Conservation (phyloP, 495 filamentous ascomycete genomes). For the Talaromyces adpressus region DNA sequence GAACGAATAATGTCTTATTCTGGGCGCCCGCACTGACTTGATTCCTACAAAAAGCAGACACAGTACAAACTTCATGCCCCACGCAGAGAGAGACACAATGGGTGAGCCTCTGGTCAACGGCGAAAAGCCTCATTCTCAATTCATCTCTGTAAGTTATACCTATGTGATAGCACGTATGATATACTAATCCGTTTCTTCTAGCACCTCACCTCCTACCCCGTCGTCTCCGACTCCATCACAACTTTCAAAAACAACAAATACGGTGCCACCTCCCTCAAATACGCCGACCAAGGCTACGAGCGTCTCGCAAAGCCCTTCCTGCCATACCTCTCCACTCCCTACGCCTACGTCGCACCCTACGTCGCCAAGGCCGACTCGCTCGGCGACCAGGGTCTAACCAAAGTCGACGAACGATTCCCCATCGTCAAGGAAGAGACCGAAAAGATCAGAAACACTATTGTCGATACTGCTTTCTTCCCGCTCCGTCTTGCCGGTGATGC, state of each 20-base stretch:
- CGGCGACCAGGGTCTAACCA: slow-evolving; percentile 64
- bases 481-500: slow-evolving; percentile 57
- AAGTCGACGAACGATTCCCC: slow-evolving; percentile 75
- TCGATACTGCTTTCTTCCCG: slow-evolving; percentile 59
- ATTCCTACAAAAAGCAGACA: not conserved
- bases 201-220: slow-evolving; percentile 74
- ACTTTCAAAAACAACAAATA: slow-evolving; percentile 73
- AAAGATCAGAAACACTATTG: slow-evolving; percentile 62
- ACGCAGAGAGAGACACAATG: slow-evolving; percentile 37
- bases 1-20: not conserved
- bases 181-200: too few relatives aligned
- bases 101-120: slow-evolving; percentile 54
- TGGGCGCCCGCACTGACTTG: not conserved
- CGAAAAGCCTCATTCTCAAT: slow-evolving; percentile 57
- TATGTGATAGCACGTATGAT: too few relatives aligned
- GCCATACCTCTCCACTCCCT: slow-evolving; percentile 70
- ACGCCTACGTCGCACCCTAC: slow-evolving; percentile 74
- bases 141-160: slow-evolving; percentile 47
- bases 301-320: slow-evolving; percentile 64
- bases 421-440: slow-evolving; percentile 81
- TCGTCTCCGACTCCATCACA: slow-evolving; percentile 70
- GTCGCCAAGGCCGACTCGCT: slow-evolving; percentile 72
- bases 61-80: slow-evolving; percentile 28
- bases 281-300: slow-evolving; percentile 60
- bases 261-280: slow-evolving; percentile 71